Conservation (phyloP, 1,284 basidiomycete species). For the Irpex rosettiformis region DNA sequence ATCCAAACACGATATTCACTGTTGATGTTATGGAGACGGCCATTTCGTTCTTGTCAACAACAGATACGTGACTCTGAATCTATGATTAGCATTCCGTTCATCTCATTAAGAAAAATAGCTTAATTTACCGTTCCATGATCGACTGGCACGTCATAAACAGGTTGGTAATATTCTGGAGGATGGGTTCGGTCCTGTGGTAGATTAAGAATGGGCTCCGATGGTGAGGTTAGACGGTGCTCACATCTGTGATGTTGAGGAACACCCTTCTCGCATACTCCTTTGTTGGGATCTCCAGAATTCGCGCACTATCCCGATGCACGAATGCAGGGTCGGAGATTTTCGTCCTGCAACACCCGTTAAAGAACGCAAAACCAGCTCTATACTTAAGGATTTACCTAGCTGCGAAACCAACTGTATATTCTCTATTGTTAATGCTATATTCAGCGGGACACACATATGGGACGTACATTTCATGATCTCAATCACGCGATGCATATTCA, state of each 20-base stretch:
- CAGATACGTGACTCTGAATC: constrained; percentile 73
- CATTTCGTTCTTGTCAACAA: constrained; percentile 82
- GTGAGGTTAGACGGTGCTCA: constrained; percentile 32
- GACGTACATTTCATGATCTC: constrained; percentile 74
- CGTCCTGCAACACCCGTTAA: constrained; percentile 45
- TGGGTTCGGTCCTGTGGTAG: constrained; percentile 71
- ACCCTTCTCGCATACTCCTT: constrained; percentile 67
- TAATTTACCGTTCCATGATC: constrained; percentile 84
- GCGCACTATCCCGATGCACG: constrained; percentile 43
- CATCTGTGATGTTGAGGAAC: constrained; percentile 74
- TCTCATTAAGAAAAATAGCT: background rate
- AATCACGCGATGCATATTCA: constrained; percentile 69
- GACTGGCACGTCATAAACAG: constrained; percentile 69
- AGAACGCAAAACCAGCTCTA: background rate
- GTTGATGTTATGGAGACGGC: constrained; percentile 85
- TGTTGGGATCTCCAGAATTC: constrained; percentile 67
- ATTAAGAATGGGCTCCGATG: constrained; percentile 2
- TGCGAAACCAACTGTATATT: constrained; percentile 60
- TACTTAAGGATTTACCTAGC: constrained; percentile 54
- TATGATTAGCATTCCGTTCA: constrained; percentile 7
- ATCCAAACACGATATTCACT: constrained; percentile 88
- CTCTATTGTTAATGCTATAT: background rate
- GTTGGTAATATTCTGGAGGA: constrained; percentile 77
- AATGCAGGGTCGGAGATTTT: constrained; percentile 78
- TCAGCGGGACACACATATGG: background rate